Evolutionary conservation across 176 grass and related monocot species (phyloP).

Genomic region (Carex kokanica): DNA sequence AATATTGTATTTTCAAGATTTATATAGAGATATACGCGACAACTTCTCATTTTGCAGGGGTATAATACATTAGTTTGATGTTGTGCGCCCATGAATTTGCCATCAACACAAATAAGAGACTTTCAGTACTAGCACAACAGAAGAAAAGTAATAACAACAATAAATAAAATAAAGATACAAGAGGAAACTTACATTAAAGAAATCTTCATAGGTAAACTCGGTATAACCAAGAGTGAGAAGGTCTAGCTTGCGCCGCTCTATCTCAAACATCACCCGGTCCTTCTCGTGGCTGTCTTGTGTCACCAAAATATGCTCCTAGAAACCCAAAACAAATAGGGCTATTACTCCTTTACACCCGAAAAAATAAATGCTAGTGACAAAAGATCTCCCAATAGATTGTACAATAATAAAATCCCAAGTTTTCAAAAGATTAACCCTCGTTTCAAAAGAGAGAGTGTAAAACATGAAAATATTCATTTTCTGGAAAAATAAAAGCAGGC

Average conservation of each 20-base stretch:
- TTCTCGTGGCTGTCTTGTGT: slow-evolving; percentile 78
- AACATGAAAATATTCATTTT: neutral
- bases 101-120: neutral
- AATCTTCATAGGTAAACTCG: slow-evolving; percentile 97
- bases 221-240: slow-evolving; percentile 73
- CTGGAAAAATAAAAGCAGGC: neutral
- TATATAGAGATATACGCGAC: neutral
- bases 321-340: slow-evolving; percentile 18
- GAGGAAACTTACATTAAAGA: slow-evolving; percentile 73
- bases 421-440: neutral
- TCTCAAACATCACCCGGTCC: slow-evolving; percentile 71
- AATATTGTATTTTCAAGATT: neutral
- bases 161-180: neutral
- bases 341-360: neutral
- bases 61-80: neutral
- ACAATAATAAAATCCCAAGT: neutral
- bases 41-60: neutral
- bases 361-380: neutral
- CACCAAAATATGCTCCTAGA: slow-evolving; percentile 88
- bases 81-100: neutral
- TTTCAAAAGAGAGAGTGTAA: neutral
- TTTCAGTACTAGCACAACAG: neutral
- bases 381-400: neutral
- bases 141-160: neutral
- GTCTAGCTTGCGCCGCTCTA: slow-evolving; percentile 66